Percentiles rank a stretch among this genome's conserved stretches.
These are phyloP conservation scores for Phytophthora tubulina DNA, from an alignment of 352 stramenopile genomes.

Conservation along the genomic window DNA sequence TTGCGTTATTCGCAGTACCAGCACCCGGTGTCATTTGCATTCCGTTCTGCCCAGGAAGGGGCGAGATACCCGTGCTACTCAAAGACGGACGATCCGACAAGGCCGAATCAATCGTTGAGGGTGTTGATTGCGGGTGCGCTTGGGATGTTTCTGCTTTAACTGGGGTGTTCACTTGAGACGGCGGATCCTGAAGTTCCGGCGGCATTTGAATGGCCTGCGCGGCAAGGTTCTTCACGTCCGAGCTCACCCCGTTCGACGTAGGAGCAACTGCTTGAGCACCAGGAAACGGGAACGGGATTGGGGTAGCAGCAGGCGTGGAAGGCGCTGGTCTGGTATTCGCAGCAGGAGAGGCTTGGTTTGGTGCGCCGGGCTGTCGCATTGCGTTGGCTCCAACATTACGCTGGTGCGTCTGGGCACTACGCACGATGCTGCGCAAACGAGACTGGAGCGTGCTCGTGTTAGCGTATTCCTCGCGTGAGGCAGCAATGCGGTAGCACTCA, in stretches of 20 bases:
- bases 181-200: slow-evolving; percentile 67
- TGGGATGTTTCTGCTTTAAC: slow-evolving; percentile 48
- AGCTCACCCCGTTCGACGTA: slow-evolving; percentile 15
- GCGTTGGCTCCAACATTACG: slow-evolving; percentile 50
- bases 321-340: slow-evolving; percentile 27
- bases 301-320: slow-evolving; percentile 36
- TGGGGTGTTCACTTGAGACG: slow-evolving; percentile 39
- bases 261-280: slow-evolving; percentile 54
- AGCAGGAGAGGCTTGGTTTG: slow-evolving; percentile 29
- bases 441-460: slow-evolving; percentile 96
- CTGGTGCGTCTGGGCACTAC: slow-evolving; percentile 76
- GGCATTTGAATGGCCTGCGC: slow-evolving; percentile 84
- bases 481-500: slow-evolving; percentile 94
- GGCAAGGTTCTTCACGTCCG: slow-evolving; percentile 35
- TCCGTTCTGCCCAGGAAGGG: slow-evolving; percentile 37
- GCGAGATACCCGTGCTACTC: slow-evolving; percentile 46
- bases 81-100: slow-evolving; percentile 59
- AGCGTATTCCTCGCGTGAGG: slow-evolving; percentile 94
- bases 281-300: slow-evolving; percentile 79
- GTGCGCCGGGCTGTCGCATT: slow-evolving; percentile 39
- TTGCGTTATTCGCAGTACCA: slow-evolving; percentile 21
- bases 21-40: slow-evolving; percentile 22
- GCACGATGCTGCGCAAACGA: slow-evolving; percentile 95
- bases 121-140: slow-evolving; percentile 41
- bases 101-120: slow-evolving; percentile 53